Evolutionary conservation across 768 basidiomycete genomes (phyloP).

Genomic region (Podaxis sp.): DNA sequence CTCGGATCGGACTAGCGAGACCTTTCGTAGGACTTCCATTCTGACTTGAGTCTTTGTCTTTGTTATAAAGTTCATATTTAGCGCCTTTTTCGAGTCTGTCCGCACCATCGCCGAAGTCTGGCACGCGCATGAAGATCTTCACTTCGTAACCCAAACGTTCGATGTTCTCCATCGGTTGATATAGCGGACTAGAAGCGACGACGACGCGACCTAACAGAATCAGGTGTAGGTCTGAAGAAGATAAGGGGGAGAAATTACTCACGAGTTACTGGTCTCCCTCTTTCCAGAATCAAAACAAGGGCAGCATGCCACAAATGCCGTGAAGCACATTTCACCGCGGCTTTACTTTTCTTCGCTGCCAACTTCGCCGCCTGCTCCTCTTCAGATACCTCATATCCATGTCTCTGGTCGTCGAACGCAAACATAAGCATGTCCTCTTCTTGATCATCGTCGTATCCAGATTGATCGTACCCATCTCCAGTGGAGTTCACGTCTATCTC

Average conservation of each 20-base stretch:
- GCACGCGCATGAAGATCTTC: constrained; percentile 64
- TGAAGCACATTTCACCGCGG: constrained; percentile 1
- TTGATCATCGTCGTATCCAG: constrained; percentile 10
- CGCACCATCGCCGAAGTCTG: constrained; percentile 44
- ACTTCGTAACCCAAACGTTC: constrained; percentile 74
- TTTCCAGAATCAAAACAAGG: constrained; percentile 73
- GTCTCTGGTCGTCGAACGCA: not conserved
- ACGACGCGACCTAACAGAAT: constrained; percentile 49
- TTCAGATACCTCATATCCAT: constrained; percentile 14
- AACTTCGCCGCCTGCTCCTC: constrained; percentile 5
- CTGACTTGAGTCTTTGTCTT: constrained; percentile 18
- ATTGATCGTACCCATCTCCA: constrained; percentile 12
- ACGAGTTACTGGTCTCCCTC: constrained; percentile 72
- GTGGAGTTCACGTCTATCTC: constrained; percentile 20
- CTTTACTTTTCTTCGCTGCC: constrained; percentile 11
- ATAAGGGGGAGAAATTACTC: constrained; percentile 13
- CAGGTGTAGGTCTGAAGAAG: not conserved
- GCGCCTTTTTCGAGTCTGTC: constrained; percentile 6
- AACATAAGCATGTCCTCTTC: not conserved
- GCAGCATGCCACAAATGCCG: constrained; percentile 72
- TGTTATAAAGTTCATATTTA: not conserved
- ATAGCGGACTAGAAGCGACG: constrained; percentile 78
- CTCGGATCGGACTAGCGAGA: not conserved
- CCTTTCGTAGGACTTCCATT: constrained; percentile 12
- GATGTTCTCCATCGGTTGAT: constrained; percentile 75